These are phyloP conservation scores for Aulographum hederae DNA, from an alignment of 2,329 filamentous ascomycete genomes.

Conservation along the genomic window DNA sequence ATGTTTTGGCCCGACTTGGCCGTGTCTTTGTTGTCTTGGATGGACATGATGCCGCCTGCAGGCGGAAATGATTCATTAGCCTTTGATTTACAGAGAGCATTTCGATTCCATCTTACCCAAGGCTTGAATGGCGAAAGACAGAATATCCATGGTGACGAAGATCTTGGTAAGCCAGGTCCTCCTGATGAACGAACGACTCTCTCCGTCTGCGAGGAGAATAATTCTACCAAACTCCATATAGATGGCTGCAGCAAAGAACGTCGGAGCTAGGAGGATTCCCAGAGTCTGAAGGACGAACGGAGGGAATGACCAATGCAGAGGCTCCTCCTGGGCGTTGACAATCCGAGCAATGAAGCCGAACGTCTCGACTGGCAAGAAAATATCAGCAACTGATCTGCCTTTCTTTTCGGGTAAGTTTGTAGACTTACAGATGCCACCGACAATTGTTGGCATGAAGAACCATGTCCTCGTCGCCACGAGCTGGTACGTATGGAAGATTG, in stretches of 20 bases:
- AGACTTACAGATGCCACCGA: conserved; percentile 29
- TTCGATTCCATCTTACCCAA: too few relatives aligned
- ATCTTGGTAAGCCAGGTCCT: conserved; percentile 31
- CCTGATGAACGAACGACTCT: conserved; percentile 23
- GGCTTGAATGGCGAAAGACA: conserved; percentile 33
- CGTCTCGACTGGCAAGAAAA: conserved; percentile 19
- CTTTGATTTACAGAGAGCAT: too few relatives aligned
- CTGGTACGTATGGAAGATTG: conserved; percentile 22
- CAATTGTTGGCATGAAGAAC: conserved; percentile 29
- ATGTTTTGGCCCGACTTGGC: conserved; percentile 25
- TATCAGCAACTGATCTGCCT: conserved; percentile 9
- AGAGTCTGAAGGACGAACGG: conserved; percentile 24
- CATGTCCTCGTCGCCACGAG: conserved; percentile 25
- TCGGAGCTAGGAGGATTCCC: conserved; percentile 24
- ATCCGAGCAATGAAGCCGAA: conserved; percentile 22
- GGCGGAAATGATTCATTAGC: too few relatives aligned
- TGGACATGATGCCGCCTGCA: conserved; percentile 14
- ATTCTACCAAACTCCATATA: conserved; percentile 27
- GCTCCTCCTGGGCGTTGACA: conserved; percentile 17
- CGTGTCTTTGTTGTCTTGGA: conserved; percentile 9
- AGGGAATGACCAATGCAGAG: conserved; percentile 12
- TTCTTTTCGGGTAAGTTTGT: conserved; percentile 7
- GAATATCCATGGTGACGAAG: conserved; percentile 36
- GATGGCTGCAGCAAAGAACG: conserved; percentile 27
- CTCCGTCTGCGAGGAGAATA: conserved; percentile 21